phyloP scores from a whole-genome alignment of 2,329 filamentous ascomycete species.

The Colletotrichum agaves region DNA sequence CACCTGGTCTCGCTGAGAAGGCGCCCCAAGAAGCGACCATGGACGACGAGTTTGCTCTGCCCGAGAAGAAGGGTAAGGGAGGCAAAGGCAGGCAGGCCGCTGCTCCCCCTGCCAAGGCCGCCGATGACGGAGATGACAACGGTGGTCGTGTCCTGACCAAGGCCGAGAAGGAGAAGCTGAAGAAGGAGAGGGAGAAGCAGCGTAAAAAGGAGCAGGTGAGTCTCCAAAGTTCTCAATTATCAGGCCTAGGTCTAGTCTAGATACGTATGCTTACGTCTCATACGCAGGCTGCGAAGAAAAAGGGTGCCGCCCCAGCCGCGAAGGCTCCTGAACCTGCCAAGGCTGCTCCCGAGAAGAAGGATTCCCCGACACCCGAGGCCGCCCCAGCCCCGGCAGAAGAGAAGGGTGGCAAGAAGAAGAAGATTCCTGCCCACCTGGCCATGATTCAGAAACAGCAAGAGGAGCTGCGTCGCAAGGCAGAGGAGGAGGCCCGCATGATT shows the following conservation, averaged over 20 bases:
- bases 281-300: slow-evolving; percentile 83
- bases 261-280: no score
- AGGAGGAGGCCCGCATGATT: slow-evolving; percentile 67
- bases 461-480: slow-evolving; percentile 72
- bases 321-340: slow-evolving; percentile 66
- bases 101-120: slow-evolving; percentile 55
- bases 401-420: slow-evolving; percentile 83
- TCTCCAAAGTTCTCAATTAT: background rate
- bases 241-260: no score
- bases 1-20: slow-evolving; percentile 68
- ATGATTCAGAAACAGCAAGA: slow-evolving; percentile 86
- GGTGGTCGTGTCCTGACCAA: slow-evolving; percentile 86
- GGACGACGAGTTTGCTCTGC: slow-evolving; percentile 87
- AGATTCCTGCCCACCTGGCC: slow-evolving; percentile 79
- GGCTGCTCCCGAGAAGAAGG: slow-evolving; percentile 60
- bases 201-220: slow-evolving; percentile 95
- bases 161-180: slow-evolving; percentile 97
- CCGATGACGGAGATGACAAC: slow-evolving; percentile 62
- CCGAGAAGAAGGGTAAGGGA: slow-evolving; percentile 79
- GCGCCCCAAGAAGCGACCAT: slow-evolving; percentile 83
- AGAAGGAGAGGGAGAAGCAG: slow-evolving; percentile 98
- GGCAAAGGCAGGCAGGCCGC: slow-evolving; percentile 57
- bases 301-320: slow-evolving; percentile 50
- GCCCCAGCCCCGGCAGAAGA: slow-evolving; percentile 52
- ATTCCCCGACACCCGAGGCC: slow-evolving; percentile 49